phyloP scores from a whole-genome alignment of 352 stramenopile genomes.

The Phytopythium mirpurense region DNA sequence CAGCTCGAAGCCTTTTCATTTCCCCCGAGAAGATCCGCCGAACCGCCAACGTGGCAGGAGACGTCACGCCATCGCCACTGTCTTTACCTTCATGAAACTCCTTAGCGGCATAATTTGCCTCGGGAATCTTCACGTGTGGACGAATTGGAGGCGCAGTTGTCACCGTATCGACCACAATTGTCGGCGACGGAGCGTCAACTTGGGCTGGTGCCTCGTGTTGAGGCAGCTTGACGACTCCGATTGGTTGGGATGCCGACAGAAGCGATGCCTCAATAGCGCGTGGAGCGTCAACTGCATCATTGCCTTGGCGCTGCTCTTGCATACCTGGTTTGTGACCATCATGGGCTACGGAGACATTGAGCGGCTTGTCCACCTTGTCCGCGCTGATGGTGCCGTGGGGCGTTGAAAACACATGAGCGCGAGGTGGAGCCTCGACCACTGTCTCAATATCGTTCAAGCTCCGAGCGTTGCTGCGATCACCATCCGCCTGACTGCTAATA shows the following conservation, averaged over 20 bases:
- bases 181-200: background rate
- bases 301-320: too few relatives aligned
- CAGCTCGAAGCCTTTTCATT: conserved; percentile 5
- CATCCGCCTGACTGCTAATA: too few relatives aligned
- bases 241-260: background rate
- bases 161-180: background rate
- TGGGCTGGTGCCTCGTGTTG: background rate
- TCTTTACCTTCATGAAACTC: background rate
- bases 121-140: background rate
- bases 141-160: background rate
- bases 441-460: too few relatives aligned
- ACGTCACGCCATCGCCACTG: background rate
- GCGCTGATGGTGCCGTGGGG: too few relatives aligned
- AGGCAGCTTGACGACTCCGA: background rate
- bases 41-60: conserved; percentile 1
- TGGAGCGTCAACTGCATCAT: too few relatives aligned
- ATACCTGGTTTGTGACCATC: too few relatives aligned
- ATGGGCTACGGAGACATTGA: too few relatives aligned
- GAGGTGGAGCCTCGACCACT: too few relatives aligned
- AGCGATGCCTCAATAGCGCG: background rate
- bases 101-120: background rate
- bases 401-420: too few relatives aligned
- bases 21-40: conserved; percentile 3
- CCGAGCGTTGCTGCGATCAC: too few relatives aligned
- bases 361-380: too few relatives aligned